Base-by-base conservation (phyloP, 164 flowering plant species). In the Euptelea pleiosperma region DNA sequence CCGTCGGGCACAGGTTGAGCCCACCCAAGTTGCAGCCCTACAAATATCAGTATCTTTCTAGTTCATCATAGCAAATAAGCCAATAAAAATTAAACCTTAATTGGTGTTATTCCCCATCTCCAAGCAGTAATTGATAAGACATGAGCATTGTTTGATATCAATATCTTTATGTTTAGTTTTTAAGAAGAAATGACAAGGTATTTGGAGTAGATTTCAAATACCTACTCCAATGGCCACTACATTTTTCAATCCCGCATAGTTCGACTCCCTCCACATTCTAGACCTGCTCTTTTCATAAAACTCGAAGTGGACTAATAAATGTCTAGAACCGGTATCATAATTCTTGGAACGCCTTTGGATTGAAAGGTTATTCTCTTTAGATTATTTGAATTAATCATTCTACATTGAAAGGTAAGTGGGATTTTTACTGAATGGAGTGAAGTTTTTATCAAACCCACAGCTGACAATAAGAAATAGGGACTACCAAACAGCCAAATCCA, bases 31-130 rank as follows among this genome's bases (percentile, higher is more conserved):
- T n/a, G n/a, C n/a, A n/a, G n/a, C n/a, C n/a, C n/a, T n/a, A n/a
- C n/a, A n/a, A n/a, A n/a, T n/a, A n/a, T n/a, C n/a, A n/a, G n/a
- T n/a, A n/a, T n/a, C n/a, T n/a, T 16, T 52, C 7, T n/a, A 22
- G 6, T 46, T 22, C 36, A 46, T 12, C 29, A 29, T 3, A 19
- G 28, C 2, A n/a, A 29, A 33, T 9, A 18, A 33, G 24, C 12
- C 52, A 48, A 15, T 48, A n/a, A 26, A 26, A n/a, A n/a, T 26
- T 35, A 58, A 61, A 86, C 97, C 89, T 93, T 93, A 22, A n/a
- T n/a, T n/a, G n/a, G 96, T 93, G 74, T 90, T 93, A 61, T 82
- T 93, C 60, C 99, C 97, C 97, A 93, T 90, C 48, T 86, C 96
- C 73, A 93, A 67, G 34, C 98, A 96, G n/a, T n/a, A n/a, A 68